These are phyloP conservation scores for Talaromyces sp. DNA, from an alignment of 2,329 filamentous ascomycete genomes.

Conservation along the genomic window DNA sequence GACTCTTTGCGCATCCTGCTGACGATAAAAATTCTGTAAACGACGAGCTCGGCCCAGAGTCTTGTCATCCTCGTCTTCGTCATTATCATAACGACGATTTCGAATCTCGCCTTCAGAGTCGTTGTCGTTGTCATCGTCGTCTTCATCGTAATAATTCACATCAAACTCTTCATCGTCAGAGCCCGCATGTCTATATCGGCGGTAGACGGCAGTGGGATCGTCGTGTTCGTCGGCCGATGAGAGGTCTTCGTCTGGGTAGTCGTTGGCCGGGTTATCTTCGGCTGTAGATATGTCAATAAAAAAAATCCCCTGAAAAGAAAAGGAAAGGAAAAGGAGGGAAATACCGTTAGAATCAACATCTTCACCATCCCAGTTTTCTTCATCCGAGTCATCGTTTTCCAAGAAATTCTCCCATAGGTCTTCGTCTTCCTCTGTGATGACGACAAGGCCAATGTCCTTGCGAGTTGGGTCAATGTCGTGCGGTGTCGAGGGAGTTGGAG, in stretches of 20 bases:
- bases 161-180: conserved; percentile 46
- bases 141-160: conserved; percentile 29
- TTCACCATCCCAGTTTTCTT: conserved; percentile 54
- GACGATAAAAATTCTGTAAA: neutral
- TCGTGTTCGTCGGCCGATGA: conserved; percentile 45
- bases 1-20: neutral
- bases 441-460: conserved; percentile 36
- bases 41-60: neutral
- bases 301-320: neutral
- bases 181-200: conserved; percentile 33
- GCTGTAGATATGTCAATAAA: conserved; percentile 26
- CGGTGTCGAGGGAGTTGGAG: conserved; percentile 20
- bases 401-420: conserved; percentile 55
- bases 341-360: conserved; percentile 60
- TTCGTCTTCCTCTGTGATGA: conserved; percentile 41
- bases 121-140: conserved; percentile 15
- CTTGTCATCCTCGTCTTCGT: conserved; percentile 9
- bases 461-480: conserved; percentile 27
- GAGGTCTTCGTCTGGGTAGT: conserved; percentile 49
- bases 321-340: conserved; percentile 13
- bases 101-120: conserved; percentile 10
- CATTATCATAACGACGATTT: conserved; percentile 18
- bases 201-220: conserved; percentile 33
- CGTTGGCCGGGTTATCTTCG: conserved; percentile 48
- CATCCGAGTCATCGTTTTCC: conserved; percentile 51